phyloP scores from a whole-genome alignment of 2,329 filamentous ascomycete species.

The Malbranchea zuffiana region DNA sequence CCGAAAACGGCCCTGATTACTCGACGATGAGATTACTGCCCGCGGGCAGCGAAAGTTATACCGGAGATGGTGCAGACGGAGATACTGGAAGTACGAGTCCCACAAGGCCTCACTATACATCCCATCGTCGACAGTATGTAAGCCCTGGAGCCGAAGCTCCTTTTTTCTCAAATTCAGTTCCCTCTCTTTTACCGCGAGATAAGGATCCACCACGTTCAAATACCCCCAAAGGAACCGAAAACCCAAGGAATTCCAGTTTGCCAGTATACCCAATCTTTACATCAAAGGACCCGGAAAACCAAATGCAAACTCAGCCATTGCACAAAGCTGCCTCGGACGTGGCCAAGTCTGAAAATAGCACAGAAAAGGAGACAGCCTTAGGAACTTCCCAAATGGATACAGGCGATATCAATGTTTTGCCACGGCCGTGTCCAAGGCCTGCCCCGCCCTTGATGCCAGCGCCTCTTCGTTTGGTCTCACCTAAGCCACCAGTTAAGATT shows the following conservation, averaged over 20 bases:
- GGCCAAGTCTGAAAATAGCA: background rate
- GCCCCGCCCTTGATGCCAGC: slow-evolving; percentile 8
- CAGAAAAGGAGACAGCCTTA: background rate
- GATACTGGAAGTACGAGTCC: slow-evolving; percentile 12
- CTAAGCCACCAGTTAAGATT: slow-evolving; percentile 12
- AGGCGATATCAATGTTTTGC: background rate
- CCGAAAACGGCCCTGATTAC: slow-evolving; percentile 22
- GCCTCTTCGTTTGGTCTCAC: slow-evolving; percentile 14
- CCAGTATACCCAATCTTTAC: background rate
- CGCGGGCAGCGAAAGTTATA: slow-evolving; percentile 15
- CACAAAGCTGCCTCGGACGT: background rate
- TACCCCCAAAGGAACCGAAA: slow-evolving; percentile 11
- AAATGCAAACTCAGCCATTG: too few species aligned
- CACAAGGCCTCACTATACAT: slow-evolving; percentile 4
- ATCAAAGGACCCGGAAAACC: too few species aligned
- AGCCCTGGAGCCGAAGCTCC: slow-evolving; percentile 7
- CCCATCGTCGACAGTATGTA: slow-evolving; percentile 29
- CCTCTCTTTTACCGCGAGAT: slow-evolving; percentile 2
- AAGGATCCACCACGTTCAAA: background rate
- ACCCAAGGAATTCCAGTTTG: slow-evolving; percentile 10
- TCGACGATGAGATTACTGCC: slow-evolving; percentile 38
- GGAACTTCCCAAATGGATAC: background rate
- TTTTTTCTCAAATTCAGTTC: slow-evolving; percentile 11
- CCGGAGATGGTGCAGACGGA: slow-evolving; percentile 5
- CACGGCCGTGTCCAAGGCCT: background rate